phyloP scores from a whole-genome alignment of 148 eudicot species.

The Vaccinium macrocarpon region DNA sequence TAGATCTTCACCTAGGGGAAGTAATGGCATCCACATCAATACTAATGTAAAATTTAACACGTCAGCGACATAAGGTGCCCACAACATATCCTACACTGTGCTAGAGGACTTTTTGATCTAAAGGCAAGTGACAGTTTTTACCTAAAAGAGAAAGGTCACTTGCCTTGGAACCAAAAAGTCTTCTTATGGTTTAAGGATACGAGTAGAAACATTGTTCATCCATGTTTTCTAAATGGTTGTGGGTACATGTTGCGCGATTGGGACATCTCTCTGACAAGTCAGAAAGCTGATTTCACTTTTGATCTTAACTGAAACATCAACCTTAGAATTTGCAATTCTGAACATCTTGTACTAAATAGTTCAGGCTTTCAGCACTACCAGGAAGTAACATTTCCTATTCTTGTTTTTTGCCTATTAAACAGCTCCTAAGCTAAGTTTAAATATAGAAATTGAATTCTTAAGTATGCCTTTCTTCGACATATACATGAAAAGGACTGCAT shows the following conservation, averaged over 20 bases:
- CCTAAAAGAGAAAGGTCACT: not conserved
- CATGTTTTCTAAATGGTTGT: not conserved
- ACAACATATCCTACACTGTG: not conserved
- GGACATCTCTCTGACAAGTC: not conserved
- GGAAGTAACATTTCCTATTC: not conserved
- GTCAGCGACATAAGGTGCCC: not conserved
- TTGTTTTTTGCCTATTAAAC: not conserved
- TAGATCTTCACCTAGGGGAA: not conserved
- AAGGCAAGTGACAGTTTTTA: not conserved
- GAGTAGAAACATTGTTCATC: not conserved
- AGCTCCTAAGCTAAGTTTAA: not conserved
- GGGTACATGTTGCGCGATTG: not conserved
- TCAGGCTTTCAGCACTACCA: not conserved
- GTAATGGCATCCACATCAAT: not conserved
- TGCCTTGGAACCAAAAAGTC: not conserved
- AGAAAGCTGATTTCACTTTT: not conserved
- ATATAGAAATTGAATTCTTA: not conserved
- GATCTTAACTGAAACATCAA: not conserved
- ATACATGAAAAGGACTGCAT: not conserved
- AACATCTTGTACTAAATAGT: not conserved
- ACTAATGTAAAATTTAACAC: not conserved
- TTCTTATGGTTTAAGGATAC: not conserved
- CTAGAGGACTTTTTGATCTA: not conserved
- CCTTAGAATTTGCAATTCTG: not conserved
- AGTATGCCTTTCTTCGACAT: not conserved